Percentiles rank a stretch among this genome's conserved stretches.
Evolutionary conservation across 192 early-diverging fungal species (phyloP).

Genomic region (Backusella psychrophila): DNA sequence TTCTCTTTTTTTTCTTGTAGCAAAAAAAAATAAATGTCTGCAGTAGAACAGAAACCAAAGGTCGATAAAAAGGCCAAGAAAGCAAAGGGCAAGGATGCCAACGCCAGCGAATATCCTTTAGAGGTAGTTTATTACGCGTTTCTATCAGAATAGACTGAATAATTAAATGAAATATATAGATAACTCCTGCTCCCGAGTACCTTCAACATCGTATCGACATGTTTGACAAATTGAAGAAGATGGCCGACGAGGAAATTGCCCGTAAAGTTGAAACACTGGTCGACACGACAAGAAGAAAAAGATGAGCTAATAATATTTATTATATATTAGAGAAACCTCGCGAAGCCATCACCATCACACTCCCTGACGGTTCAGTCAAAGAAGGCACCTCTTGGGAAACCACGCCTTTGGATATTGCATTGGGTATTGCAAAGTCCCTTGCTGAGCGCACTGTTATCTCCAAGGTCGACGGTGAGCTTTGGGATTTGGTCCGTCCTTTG

Average conservation of each 20-base stretch:
- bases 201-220: constrained; percentile 75
- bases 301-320: neutral
- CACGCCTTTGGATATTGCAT: constrained; percentile 90
- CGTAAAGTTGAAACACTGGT: constrained; percentile 35
- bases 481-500: constrained; percentile 86
- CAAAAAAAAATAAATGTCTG: neutral
- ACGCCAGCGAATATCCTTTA: constrained; percentile 2
- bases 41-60: constrained; percentile 7
- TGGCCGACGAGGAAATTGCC: constrained; percentile 61
- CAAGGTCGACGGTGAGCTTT: constrained; percentile 89
- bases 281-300: neutral
- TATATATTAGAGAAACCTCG: constrained; percentile 62
- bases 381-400: constrained; percentile 93
- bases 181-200: constrained; percentile 71
- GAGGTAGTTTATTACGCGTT: constrained; percentile 6
- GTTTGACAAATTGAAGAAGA: constrained; percentile 71
- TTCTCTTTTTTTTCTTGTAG: neutral
- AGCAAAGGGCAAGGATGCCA: constrained; percentile 1
- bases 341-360: constrained; percentile 75
- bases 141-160: neutral
- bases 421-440: constrained; percentile 84
- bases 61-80: constrained; percentile 1
- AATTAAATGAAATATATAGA: constrained; percentile 30
- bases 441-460: constrained; percentile 90
- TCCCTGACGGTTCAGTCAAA: constrained; percentile 82